These are phyloP conservation scores for Kazachstania sp. DNA, from an alignment of 1,139 yeast species.

Conservation along the genomic window DNA sequence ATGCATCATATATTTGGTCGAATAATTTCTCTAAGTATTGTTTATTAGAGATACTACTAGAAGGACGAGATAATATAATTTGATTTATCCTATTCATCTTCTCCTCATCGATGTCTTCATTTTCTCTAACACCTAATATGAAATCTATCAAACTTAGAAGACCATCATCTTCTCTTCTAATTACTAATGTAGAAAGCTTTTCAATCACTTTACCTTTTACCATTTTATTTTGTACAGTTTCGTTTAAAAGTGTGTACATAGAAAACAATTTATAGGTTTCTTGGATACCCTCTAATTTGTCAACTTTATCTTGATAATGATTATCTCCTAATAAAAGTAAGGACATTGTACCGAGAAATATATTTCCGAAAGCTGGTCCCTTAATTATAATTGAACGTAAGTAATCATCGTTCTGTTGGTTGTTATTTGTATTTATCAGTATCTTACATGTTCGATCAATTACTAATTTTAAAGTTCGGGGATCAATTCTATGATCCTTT, in stretches of 20 bases:
- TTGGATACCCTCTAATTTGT: conserved; percentile 35
- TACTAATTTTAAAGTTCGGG: conserved; percentile 12
- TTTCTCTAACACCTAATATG: conserved; percentile 66
- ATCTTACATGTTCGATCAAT: conserved; percentile 10
- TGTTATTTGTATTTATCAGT: neutral
- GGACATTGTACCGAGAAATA: conserved; percentile 48
- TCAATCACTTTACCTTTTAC: conserved; percentile 40
- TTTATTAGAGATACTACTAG: conserved; percentile 39
- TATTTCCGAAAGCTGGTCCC: conserved; percentile 71
- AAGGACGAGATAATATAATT: conserved; percentile 62
- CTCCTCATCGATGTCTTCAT: conserved; percentile 53
- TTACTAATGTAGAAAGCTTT: conserved; percentile 47
- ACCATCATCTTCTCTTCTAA: conserved; percentile 55
- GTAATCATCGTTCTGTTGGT: conserved; percentile 12
- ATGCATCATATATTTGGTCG: conserved; percentile 47
- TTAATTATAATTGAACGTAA: conserved; percentile 48
- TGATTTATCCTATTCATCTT: conserved; percentile 59
- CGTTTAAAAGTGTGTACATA: conserved; percentile 45
- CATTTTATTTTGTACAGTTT: conserved; percentile 36
- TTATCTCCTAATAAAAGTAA: conserved; percentile 27
- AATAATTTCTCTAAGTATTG: conserved; percentile 52
- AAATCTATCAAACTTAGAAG: conserved; percentile 66
- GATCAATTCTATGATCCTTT: conserved; percentile 5
- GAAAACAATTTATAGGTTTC: conserved; percentile 56
- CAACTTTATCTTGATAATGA: conserved; percentile 10